Evolutionary conservation across 306 rosid species (phyloP), one percentile per base, ranked within the genome.

Genomic region (Fragaria ananassa): DNA sequence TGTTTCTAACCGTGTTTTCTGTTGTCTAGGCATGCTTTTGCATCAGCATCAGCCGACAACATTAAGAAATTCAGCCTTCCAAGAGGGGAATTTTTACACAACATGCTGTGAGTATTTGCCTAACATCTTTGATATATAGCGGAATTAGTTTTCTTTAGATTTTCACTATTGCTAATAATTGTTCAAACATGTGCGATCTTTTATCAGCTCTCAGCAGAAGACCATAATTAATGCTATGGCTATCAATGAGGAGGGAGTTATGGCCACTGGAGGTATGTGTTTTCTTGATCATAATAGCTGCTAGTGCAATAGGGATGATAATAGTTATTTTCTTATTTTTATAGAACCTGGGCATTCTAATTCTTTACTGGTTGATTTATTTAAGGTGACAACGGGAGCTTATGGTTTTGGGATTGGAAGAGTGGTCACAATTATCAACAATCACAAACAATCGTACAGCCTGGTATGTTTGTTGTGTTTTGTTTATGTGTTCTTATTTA

Each of bases 321-420:
- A 19, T 2, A 2, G 53, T 8, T 34, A 29, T 34, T 45, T 17
- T 64, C 62, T 12, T 61, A 0, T 10, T 56, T 39, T 41, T 9
- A 27, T 74, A 18, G 12, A 45, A 74, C 60, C 21, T 61, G 58
- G 34, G 61, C 34, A 29, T 62, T 61, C 61, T 19, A 29, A 74
- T 3, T 13, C 69, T 60, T 34, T 44, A 47, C 68, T 12, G 0
- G 14, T 70, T 73, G 8, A 60, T 62, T 56, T 29, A 66, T 71
- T 83, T 65, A 70, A 95, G 99, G 99, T 81, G 99, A 95, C 88
- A 95, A 95, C 27, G 99, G 99, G 75, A 95, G 99, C 76, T 2
- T 95, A 78, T 95, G 99, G 99, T 95, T 95, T 81, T 95, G 99
- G 99, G 99, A 92, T 67, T 95, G 99, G 99, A 91, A 89, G 87